Conservation (phyloP, 1,139 yeast species). For the Pichia sorboxylosa region DNA sequence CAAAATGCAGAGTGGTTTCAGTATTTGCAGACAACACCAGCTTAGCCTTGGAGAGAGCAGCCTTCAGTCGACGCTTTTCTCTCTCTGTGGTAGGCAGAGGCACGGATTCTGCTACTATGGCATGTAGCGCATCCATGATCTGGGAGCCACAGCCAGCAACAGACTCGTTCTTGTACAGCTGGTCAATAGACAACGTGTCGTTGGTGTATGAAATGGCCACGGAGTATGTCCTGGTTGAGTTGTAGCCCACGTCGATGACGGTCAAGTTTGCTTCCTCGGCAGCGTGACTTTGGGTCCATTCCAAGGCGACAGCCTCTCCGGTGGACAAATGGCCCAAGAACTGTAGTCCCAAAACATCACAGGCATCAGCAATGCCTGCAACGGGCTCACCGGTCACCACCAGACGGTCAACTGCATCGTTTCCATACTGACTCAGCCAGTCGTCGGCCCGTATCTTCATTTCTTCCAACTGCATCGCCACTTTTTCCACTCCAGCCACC, state of each 20-base stretch:
- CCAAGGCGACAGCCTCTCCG: constrained; percentile 82
- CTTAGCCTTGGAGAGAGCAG: constrained; percentile 83
- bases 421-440: constrained; percentile 31
- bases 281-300: constrained; percentile 46
- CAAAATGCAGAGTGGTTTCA: constrained; percentile 65
- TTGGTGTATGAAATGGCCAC: constrained; percentile 35
- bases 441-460: constrained; percentile 52
- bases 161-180: constrained; percentile 52
- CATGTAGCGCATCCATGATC: constrained; percentile 51
- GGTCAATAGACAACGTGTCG: constrained; percentile 29
- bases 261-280: constrained; percentile 48
- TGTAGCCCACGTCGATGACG: constrained; percentile 91
- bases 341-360: constrained; percentile 56
- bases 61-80: constrained; percentile 51
- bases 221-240: constrained; percentile 77
- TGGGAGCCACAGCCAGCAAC: too few species aligned
- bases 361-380: constrained; percentile 67
- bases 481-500: too few species aligned
- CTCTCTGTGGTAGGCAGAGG: constrained; percentile 20
- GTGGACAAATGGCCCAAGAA: constrained; percentile 70
- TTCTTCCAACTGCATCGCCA: constrained; percentile 73
- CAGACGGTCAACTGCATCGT: constrained; percentile 29
- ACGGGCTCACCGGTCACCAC: constrained; percentile 49
- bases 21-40: constrained; percentile 74
- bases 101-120: constrained; percentile 25